Base-by-base conservation (phyloP, 2,329 filamentous ascomycete genomes). In the Sclerotinia glacialis region DNA sequence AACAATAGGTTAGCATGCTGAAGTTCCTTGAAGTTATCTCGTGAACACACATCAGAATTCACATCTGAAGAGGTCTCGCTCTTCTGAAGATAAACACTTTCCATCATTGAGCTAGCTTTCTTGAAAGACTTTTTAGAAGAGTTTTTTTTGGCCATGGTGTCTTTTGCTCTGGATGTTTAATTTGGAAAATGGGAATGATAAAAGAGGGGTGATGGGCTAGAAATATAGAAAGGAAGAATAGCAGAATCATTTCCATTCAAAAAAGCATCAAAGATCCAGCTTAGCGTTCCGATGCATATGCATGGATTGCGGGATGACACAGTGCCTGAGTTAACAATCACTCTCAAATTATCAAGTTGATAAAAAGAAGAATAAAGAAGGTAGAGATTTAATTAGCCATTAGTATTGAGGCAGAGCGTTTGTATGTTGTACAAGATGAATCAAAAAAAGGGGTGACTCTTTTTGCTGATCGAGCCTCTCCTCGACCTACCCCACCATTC, bases 381-480 rank as follows among this genome's bases (percentile, higher is more conserved):
- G 37, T 14, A 40, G 37, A 40, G 37, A 40, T 12, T 40, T 12
- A 40, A 40, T 3, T 14, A 16, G 3, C 12, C 37, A 11, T 14
- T 31, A 31, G 31, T 6, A 31, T 6, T 16, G 14, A 54, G 52
- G 5, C 52, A 40, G 37, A 40, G 37, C 4, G 50, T 37, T 54
- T 54, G 28, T 37, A 16, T 37, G 21, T 54, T n/a, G 34, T 9
- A n/a, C 52, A 2, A 8, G 7, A 6, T 34, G 21, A 11, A 37
- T n/a, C 52, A n/a, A n/a, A 11, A 11, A 9, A 14, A 2, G 0
- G 0, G 14, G 5, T 3, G 12, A 54, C 31, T 3, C 21, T 12
- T 7, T 7, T 54, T 34, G 31, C 14, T 52, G 26, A 21, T 52
- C 26, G 28, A 28, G 28, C 2, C n/a, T 37, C 37, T 37, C 37